These are phyloP conservation scores for Dothideomycetidae sp. DNA, from an alignment of 2,329 filamentous ascomycete species.

Conservation along the genomic window DNA sequence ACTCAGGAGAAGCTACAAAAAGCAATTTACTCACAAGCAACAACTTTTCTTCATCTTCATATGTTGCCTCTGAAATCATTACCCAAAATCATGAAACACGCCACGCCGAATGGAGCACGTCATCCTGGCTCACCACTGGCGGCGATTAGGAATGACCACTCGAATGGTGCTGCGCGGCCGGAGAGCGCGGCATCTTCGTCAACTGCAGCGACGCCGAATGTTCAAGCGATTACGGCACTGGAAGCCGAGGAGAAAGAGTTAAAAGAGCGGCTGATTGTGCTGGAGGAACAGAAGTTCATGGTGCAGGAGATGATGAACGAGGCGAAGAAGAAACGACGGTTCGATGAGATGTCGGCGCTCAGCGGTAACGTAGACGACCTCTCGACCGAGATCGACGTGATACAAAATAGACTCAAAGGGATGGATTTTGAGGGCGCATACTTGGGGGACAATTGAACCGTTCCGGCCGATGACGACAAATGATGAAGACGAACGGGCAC, in stretches of 20 bases:
- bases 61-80: conserved; percentile 65
- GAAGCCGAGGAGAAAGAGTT: conserved; percentile 75
- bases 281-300: conserved; percentile 85
- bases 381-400: conserved; percentile 54
- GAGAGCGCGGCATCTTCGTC: conserved; percentile 31
- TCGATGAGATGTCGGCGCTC: conserved; percentile 74
- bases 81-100: conserved; percentile 38
- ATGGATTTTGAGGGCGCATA: conserved; percentile 27
- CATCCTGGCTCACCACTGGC: conserved; percentile 36
- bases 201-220: conserved; percentile 12
- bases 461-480: not conserved
- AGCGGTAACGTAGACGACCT: conserved; percentile 71
- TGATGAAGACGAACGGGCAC: too few relatives aligned
- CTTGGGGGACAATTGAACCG: conserved; percentile 7
- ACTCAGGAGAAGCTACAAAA: conserved; percentile 65
- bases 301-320: conserved; percentile 72
- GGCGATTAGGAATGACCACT: conserved; percentile 35
- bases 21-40: conserved; percentile 69
- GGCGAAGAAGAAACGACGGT: conserved; percentile 60
- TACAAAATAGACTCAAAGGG: conserved; percentile 20
- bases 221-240: conserved; percentile 42
- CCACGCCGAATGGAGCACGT: conserved; percentile 34
- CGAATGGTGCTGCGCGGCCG: conserved; percentile 39
- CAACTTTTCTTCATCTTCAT: conserved; percentile 70
- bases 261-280: conserved; percentile 62